Evolutionary conservation across 805 yeast species (phyloP).

Genomic region (Candida montana): DNA sequence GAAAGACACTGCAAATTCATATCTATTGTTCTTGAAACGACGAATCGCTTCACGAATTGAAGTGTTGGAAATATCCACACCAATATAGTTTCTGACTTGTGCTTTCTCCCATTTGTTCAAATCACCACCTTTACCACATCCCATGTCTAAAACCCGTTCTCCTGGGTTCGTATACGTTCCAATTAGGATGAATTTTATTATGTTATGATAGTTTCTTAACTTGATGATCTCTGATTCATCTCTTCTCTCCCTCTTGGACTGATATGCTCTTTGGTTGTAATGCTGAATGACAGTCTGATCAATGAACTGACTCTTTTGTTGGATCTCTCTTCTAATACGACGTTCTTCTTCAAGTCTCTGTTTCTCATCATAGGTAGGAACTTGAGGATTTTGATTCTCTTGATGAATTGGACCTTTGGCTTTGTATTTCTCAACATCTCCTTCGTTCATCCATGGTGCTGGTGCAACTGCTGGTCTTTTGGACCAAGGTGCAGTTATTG

Average conservation of each 20-base stretch:
- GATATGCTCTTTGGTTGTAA: conserved; percentile 78
- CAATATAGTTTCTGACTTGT: conserved; percentile 70
- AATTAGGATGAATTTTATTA: conserved; percentile 80
- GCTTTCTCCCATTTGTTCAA: conserved; percentile 81
- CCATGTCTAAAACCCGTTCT: conserved; percentile 71
- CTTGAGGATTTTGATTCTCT: neutral
- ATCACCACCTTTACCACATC: conserved; percentile 99
- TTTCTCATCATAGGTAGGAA: conserved; percentile 6
- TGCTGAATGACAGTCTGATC: conserved; percentile 74
- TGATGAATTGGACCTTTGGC: neutral
- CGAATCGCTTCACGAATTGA: conserved; percentile 80
- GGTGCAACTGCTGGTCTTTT: conserved; percentile 1
- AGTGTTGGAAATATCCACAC: conserved; percentile 87
- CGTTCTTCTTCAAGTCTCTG: conserved; percentile 18
- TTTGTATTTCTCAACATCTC: conserved; percentile 7
- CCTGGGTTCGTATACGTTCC: conserved; percentile 56
- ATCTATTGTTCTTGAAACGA: conserved; percentile 58
- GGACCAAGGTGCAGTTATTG: neutral
- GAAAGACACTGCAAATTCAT: conserved; percentile 69
- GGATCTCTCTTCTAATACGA: conserved; percentile 22
- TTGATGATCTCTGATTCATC: conserved; percentile 78
- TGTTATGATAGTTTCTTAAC: conserved; percentile 84
- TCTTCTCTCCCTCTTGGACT: conserved; percentile 57
- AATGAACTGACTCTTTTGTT: conserved; percentile 27
- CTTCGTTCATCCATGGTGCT: conserved; percentile 16